A percentile compares a stretch with the other conserved stretches of the same genome.
These are phyloP conservation scores for Termitomyces titanicus DNA, from an alignment of 768 basidiomycete species.

Conservation along the genomic window DNA sequence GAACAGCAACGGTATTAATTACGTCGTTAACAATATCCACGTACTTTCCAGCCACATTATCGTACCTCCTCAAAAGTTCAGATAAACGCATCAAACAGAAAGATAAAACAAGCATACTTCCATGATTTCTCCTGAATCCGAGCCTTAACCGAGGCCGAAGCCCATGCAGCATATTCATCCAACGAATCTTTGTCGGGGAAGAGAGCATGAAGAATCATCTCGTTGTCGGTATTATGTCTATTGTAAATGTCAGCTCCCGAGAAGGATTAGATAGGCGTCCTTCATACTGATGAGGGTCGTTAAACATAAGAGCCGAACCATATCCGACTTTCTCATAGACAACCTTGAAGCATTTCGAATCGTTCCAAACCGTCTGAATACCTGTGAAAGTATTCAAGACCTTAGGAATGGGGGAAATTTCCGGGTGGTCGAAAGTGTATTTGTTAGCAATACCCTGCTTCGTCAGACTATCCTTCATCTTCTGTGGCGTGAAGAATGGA, in stretches of 20 bases:
- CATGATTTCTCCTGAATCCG: slow-evolving; percentile 29
- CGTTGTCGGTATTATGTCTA: slow-evolving; percentile 30
- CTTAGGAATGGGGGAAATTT: slow-evolving; percentile 21
- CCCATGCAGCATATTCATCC: slow-evolving; percentile 19
- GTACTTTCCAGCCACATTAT: slow-evolving; percentile 29
- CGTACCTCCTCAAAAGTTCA: slow-evolving; percentile 14
- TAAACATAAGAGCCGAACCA: slow-evolving; percentile 37
- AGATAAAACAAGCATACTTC: slow-evolving; percentile 10
- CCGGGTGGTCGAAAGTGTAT: slow-evolving; percentile 40
- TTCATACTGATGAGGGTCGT: slow-evolving; percentile 22
- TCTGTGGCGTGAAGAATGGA: slow-evolving; percentile 43
- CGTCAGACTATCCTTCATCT: slow-evolving; percentile 31
- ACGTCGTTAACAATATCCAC: slow-evolving; percentile 50
- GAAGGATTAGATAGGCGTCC: slow-evolving; percentile 18
- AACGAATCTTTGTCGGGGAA: slow-evolving; percentile 28
- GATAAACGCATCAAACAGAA: not conserved
- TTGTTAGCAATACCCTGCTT: slow-evolving; percentile 32
- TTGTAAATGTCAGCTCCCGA: not conserved
- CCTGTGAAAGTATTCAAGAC: slow-evolving; percentile 29
- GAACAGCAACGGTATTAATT: slow-evolving; percentile 36
- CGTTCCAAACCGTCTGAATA: slow-evolving; percentile 30
- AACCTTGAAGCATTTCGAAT: slow-evolving; percentile 31
- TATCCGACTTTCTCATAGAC: slow-evolving; percentile 36
- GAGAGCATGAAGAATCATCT: slow-evolving; percentile 26
- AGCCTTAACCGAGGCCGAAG: slow-evolving; percentile 20